Conservation (phyloP, 2,329 filamentous ascomycete species). For the Trichoderma guizhouense region DNA sequence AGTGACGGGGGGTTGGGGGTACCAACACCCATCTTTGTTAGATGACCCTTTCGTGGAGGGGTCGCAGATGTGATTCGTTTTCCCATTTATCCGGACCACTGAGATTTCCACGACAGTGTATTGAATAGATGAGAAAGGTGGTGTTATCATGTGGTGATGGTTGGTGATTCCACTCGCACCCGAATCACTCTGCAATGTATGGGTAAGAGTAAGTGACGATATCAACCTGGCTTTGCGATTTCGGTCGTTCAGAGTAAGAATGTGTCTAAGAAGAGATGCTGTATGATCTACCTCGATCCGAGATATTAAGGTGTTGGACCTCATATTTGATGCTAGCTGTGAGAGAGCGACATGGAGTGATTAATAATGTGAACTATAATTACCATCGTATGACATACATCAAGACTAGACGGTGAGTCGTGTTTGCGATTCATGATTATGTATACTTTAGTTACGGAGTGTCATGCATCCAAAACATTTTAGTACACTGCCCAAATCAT, state of each 20-base stretch:
- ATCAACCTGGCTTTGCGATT: too few relatives aligned
- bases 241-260: background rate
- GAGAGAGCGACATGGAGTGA: too few relatives aligned
- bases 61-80: background rate
- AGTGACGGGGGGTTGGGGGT: background rate
- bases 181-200: too few relatives aligned
- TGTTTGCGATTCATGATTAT: too few relatives aligned
- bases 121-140: background rate
- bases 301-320: background rate
- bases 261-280: background rate
- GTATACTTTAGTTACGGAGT: too few relatives aligned
- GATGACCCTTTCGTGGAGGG: background rate
- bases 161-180: background rate
- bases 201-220: too few relatives aligned
- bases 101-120: background rate
- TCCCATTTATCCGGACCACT: background rate
- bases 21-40: background rate
- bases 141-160: rapidly evolving
- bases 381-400: too few relatives aligned
- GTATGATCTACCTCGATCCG: background rate
- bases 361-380: too few relatives aligned
- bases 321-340: background rate
- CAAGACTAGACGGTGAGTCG: too few relatives aligned
- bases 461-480: too few relatives aligned
- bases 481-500: too few relatives aligned